phyloP scores from a whole-genome alignment of 2,329 filamentous ascomycete species.

The Lachnellula willkommii region DNA sequence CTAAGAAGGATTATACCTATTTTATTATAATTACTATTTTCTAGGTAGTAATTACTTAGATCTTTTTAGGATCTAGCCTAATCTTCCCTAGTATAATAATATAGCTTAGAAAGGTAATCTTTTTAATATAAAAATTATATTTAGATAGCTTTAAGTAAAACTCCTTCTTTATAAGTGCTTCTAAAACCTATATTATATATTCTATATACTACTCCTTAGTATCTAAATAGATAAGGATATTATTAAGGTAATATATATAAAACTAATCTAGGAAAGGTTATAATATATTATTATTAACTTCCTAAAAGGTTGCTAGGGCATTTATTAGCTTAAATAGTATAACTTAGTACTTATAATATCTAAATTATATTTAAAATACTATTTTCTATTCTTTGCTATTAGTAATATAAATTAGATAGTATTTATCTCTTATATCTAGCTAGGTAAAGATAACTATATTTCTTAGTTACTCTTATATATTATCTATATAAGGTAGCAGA shows the following conservation, averaged over 20 bases:
- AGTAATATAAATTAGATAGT: background rate
- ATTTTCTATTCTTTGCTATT: background rate
- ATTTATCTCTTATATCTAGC: background rate
- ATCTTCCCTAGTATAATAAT: background rate
- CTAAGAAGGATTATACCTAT: background rate
- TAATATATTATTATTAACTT: background rate
- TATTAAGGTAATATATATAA: background rate
- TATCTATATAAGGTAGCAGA: background rate
- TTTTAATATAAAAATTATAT: background rate
- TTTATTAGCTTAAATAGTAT: background rate
- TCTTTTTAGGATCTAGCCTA: background rate
- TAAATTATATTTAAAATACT: background rate
- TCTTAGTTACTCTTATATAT: background rate
- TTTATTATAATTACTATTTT: background rate
- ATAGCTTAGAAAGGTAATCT: background rate
- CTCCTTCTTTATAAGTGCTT: background rate
- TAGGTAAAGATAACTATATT: background rate
- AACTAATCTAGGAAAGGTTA: background rate
- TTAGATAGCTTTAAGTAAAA: background rate
- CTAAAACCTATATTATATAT: background rate
- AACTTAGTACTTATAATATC: background rate
- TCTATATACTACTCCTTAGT: background rate
- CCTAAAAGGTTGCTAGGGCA: background rate
- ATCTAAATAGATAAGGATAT: background rate
- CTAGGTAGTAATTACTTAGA: too few species aligned